A percentile compares a stretch with the other conserved stretches of the same genome.
Evolutionary conservation across 2,329 filamentous ascomycete species (phyloP).

Genomic region (Cercospora sp.): DNA sequence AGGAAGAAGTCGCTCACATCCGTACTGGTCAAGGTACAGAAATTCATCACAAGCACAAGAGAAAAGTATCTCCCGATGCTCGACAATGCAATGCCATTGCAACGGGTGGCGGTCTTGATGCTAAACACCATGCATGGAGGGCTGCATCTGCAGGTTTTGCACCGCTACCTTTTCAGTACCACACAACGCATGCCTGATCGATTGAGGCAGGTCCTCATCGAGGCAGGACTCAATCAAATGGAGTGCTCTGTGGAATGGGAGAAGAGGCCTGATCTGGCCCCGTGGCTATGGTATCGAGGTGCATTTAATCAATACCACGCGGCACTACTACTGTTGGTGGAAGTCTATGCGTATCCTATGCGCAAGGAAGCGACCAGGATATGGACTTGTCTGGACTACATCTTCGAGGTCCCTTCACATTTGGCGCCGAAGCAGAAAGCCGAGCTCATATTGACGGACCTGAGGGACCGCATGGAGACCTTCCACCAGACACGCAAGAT

Average conservation of each 20-base stretch:
- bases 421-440: constrained; percentile 60
- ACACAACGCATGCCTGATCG: constrained; percentile 59
- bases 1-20: constrained; percentile 63
- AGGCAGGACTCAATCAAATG: constrained; percentile 57
- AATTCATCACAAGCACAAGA: constrained; percentile 64
- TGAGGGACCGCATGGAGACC: constrained; percentile 60
- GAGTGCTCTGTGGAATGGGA: constrained; percentile 60
- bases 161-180: constrained; percentile 62
- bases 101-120: constrained; percentile 64
- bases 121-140: constrained; percentile 65
- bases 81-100: constrained; percentile 60
- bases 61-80: constrained; percentile 67
- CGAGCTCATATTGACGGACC: constrained; percentile 61
- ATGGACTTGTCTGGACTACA: constrained; percentile 71
- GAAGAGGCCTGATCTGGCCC: constrained; percentile 52
- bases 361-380: constrained; percentile 64
- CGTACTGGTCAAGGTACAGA: constrained; percentile 67
- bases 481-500: constrained; percentile 61
- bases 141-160: constrained; percentile 66
- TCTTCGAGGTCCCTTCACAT: constrained; percentile 62
- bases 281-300: constrained; percentile 70
- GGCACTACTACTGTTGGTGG: constrained; percentile 67
- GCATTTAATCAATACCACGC: constrained; percentile 73
- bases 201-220: constrained; percentile 63
- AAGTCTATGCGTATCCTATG: constrained; percentile 62